Evolutionary conservation across 139 green algal species (phyloP), one percentile per base, ranked within the genome.

Genomic region (Coelastrella sp.): DNA sequence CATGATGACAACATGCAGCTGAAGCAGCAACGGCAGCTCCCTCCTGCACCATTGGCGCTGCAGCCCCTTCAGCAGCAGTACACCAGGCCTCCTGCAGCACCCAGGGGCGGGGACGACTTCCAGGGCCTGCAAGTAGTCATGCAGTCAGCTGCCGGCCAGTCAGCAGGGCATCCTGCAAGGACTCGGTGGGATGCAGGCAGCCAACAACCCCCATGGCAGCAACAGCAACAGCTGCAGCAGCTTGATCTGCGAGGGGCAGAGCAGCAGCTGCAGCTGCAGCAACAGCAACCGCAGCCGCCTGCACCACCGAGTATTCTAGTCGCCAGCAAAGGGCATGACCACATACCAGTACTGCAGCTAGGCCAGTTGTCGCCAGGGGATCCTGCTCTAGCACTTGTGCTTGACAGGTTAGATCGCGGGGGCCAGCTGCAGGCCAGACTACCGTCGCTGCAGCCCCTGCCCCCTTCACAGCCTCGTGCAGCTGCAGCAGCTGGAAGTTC

Each of bases 301-400:
- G 12, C 56, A 14, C 15, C 78, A 7, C 78, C 7, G 49, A 49
- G 49, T 70, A 49, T 68, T 6, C 14, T n/a, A 22, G 27, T 22
- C 12, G 12, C 49, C 8, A 57, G 79, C 4, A 85, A 27, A 57
- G 79, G 79, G 8, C 79, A 85, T 8, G 79, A 85, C 56, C 79
- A 85, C 35, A 85, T 85, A 61, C 79, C 79, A 56, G 79, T 85
- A 7, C 79, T 85, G 58, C 79, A 85, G 57, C 57, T 85, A 72
- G 79, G 79, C 20, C 79, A 85, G 79, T 49, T 15, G 20, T 12
- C 57, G 35, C 57, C 79, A 70, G 56, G 57, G 22, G 79, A 63
- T 25, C 17, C 68, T 27, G 10, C 68, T 10, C 8, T 25, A 76
- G 79, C 61, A 24, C 79, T 85, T 12, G 79, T 85, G 79, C 35